Percentiles rank a stretch among this genome's conserved stretches.
Conservation (phyloP, 2,329 filamentous ascomycete species). For the Didymosphaeria variabile region DNA sequence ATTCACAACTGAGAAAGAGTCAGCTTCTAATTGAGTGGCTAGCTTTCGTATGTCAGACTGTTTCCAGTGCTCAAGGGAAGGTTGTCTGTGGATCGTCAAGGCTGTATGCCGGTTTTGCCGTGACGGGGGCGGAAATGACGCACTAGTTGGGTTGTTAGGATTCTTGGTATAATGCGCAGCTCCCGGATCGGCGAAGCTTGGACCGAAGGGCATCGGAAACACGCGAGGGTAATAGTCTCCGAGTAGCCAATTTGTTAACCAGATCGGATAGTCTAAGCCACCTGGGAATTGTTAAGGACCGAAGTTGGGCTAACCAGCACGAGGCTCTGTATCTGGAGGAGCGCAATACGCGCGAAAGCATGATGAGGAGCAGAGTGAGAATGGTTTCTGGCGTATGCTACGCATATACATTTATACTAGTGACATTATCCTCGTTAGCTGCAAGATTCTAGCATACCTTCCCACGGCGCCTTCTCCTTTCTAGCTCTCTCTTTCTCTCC, state of each 20-base stretch:
- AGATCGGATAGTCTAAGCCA: no score
- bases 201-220: no score
- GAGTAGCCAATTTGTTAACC: no score
- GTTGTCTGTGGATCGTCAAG: neutral
- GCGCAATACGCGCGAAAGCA: no score
- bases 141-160: neutral
- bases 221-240: no score
- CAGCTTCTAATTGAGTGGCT: neutral
- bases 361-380: neutral
- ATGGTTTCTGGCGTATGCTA: neutral
- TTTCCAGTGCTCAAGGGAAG: neutral
- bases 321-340: neutral
- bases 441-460: constrained; percentile 5
- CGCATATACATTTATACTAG: neutral
- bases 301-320: no score
- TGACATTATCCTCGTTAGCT: neutral
- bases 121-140: constrained; percentile 5
- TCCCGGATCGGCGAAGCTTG: neutral
- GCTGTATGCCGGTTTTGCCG: neutral
- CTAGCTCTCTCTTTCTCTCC: constrained; percentile 3
- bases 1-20: neutral
- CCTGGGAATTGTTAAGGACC: no score
- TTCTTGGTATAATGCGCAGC: neutral
- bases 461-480: neutral
- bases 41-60: neutral